Evolutionary conservation across 768 basidiomycete genomes (phyloP).

Genomic region (Mycena rosella): DNA sequence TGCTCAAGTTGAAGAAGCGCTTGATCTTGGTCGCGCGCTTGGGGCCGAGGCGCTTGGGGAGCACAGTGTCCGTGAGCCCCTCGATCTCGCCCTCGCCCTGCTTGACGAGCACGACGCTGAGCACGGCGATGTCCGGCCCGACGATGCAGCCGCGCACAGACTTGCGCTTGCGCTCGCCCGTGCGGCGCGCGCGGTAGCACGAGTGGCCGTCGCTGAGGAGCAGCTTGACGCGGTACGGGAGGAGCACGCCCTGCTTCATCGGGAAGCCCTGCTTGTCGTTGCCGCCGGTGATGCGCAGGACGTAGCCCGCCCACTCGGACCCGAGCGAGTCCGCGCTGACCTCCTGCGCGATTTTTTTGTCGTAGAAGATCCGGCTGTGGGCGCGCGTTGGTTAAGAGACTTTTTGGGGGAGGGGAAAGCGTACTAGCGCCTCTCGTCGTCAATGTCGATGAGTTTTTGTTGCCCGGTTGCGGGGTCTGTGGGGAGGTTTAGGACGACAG

Average conservation of each 20-base stretch:
- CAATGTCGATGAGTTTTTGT: constrained; percentile 96
- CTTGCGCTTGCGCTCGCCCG: constrained; percentile 98
- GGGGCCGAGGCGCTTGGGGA: constrained; percentile 96
- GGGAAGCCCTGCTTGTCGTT: constrained; percentile 99
- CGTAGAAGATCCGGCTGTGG: constrained; percentile 94
- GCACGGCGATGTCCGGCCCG: constrained; percentile 95
- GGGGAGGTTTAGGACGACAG: constrained; percentile 31
- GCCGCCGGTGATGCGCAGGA: constrained; percentile 96
- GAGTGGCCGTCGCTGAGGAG: constrained; percentile 97
- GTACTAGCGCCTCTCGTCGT: constrained; percentile 90
- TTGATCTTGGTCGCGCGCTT: constrained; percentile 98
- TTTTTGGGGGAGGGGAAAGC: constrained; percentile 38
- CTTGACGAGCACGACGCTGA: constrained; percentile 95
- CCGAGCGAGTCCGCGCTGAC: constrained; percentile 92
- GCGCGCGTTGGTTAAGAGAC: not conserved
- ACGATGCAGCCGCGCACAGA: constrained; percentile 99
- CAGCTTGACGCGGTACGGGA: constrained; percentile 93
- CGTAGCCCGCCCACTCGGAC: constrained; percentile 97
- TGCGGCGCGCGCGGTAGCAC: constrained; percentile 93
- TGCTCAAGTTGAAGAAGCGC: constrained; percentile 96
- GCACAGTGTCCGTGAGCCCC: constrained; percentile 90
- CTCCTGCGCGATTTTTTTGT: constrained; percentile 97
- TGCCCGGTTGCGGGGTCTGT: constrained; percentile 96
- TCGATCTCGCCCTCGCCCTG: constrained; percentile 93
- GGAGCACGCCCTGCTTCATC: constrained; percentile 99